Evolutionary conservation across 2,329 filamentous ascomycete genomes (phyloP).

Genomic region (Leptodontidium sp.): DNA sequence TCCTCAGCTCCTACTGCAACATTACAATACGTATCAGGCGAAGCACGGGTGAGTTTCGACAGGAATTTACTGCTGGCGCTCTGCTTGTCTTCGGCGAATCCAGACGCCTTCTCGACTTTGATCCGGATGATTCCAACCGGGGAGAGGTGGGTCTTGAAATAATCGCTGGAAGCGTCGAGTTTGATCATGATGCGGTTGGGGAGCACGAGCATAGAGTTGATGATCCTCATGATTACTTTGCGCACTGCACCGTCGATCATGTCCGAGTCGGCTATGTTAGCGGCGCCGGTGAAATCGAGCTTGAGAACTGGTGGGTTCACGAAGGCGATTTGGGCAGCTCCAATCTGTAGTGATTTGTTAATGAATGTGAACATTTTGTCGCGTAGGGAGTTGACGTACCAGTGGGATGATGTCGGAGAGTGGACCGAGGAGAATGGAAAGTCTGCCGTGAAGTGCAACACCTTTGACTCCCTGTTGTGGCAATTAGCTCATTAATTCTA

Average conservation of each 20-base stretch:
- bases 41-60: constrained; percentile 26
- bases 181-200: constrained; percentile 29
- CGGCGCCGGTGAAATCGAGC: constrained; percentile 28
- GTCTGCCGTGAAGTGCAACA: constrained; percentile 30
- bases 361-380: background rate
- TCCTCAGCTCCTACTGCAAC: constrained; percentile 27
- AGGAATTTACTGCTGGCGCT: constrained; percentile 23
- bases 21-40: constrained; percentile 26
- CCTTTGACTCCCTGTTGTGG: constrained; percentile 25
- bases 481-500: background rate
- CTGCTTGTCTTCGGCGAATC: constrained; percentile 24
- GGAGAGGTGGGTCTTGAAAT: constrained; percentile 28
- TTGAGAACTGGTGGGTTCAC: constrained; percentile 31
- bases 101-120: constrained; percentile 27
- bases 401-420: constrained; percentile 25
- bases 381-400: background rate
- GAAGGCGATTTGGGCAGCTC: constrained; percentile 31
- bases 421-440: constrained; percentile 26
- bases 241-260: constrained; percentile 27
- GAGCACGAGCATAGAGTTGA: constrained; percentile 26
- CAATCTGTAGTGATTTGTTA: constrained; percentile 24
- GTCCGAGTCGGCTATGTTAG: constrained; percentile 27
- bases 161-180: constrained; percentile 29
- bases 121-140: constrained; percentile 27
- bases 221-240: constrained; percentile 27